Evolutionary conservation across 441 rosid genomes (phyloP), one percentile per base, ranked within the genome.

Genomic region (Pelargonium myrrhifolium): DNA sequence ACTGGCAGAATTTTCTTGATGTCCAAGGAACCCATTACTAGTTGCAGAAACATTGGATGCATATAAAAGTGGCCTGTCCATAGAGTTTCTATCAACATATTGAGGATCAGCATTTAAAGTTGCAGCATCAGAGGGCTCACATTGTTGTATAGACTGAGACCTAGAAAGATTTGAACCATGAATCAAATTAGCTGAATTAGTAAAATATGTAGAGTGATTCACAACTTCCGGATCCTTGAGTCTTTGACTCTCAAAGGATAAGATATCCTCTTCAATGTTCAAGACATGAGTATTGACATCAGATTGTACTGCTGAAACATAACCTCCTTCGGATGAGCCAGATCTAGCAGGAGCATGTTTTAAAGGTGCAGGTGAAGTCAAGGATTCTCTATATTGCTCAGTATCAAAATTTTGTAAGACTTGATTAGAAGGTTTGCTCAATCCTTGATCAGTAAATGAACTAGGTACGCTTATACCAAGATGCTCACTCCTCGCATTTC

Each of bases 161-260:
- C 82, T 77, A 18, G 31, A 2, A 28, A 28, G 31, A 28, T 2
- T 28, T 28, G 31, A 28, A 28, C 31, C 31, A 28, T 77, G 84
- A 12, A 76, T 68, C 7, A 80, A 70, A 77, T 77, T 83, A 62
- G 84, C 74, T 22, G 88, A 80, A 70, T 74, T 79, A 43, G 85
- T 78, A 68, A 79, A 43, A 78, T 67, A 83, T 45, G 62, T 72
- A 24, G 80, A 72, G 67, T 14, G 82, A 40, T 65, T 71, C 20
- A 77, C 77, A 65, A 83, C 84, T 71, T 86, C 95, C 14, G 86
- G 93, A 76, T 84, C 88, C 64, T 78, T 79, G 20, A 80, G 84
- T 74, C 89, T 83, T 73, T 82, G 97, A 76, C 76, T 87, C 81
- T 82, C 87, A 70, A 85, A 87, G 60, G 84, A 80, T 67, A 88